phyloP scores from a whole-genome alignment of 176 grass and related monocot genomes.

The Musa troglodytarum region DNA sequence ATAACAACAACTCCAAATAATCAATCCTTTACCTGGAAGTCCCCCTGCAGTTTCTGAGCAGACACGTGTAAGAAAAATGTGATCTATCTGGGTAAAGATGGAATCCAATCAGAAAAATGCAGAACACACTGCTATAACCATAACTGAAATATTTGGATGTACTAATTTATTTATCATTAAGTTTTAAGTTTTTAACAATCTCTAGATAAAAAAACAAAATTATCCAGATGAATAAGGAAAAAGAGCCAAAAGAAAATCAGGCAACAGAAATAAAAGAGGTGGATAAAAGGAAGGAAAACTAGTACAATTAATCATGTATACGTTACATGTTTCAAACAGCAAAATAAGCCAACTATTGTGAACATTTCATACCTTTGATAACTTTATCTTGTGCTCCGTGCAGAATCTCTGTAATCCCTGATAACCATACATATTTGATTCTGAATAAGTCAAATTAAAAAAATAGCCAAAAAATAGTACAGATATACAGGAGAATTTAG shows the following conservation, averaged over 20 bases:
- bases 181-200: background rate
- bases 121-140: background rate
- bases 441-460: slow-evolving; percentile 16
- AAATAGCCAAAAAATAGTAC: slow-evolving; percentile 4
- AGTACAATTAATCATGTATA: background rate
- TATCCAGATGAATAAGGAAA: background rate
- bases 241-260: background rate
- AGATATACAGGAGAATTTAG: background rate
- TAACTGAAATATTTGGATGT: background rate
- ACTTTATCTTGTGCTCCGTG: slow-evolving; percentile 96
- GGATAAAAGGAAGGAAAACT: background rate
- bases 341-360: background rate
- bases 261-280: background rate
- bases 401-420: slow-evolving; percentile 97
- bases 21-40: slow-evolving; percentile 58
- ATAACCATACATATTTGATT: slow-evolving; percentile 1
- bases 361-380: slow-evolving; percentile 64
- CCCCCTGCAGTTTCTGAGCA: slow-evolving; percentile 99
- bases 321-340: background rate
- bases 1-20: background rate
- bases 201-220: background rate
- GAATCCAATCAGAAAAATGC: slow-evolving; percentile 14
- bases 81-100: slow-evolving; percentile 59
- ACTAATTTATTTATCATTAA: background rate
- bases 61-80: slow-evolving; percentile 83